These are phyloP conservation scores for Chrysosporium queenslandicum DNA, from an alignment of 2,329 filamentous ascomycete genomes.

Conservation along the genomic window DNA sequence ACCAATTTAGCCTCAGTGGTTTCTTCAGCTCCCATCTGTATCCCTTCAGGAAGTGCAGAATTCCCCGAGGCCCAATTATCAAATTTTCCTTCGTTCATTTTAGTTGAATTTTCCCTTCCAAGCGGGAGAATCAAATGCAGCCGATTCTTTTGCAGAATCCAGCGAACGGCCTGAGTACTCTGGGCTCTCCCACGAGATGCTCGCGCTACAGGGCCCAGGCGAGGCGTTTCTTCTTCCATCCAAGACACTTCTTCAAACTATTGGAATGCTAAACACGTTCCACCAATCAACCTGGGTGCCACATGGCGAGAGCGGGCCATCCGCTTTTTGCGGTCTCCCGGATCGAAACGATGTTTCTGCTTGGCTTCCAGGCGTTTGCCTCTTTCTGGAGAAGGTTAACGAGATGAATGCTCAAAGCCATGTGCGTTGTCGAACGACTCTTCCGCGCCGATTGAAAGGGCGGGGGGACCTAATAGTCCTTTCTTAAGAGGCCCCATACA, in stretches of 20 bases:
- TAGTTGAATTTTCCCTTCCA: too few relatives aligned
- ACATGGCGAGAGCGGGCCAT: background rate
- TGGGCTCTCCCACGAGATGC: background rate
- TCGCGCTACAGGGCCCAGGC: background rate
- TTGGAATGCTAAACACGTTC: background rate
- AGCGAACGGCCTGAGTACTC: too few relatives aligned
- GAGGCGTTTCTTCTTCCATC: background rate
- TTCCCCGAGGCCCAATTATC: too few relatives aligned
- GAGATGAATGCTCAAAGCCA: background rate
- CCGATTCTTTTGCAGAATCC: too few relatives aligned
- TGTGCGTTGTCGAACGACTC: background rate
- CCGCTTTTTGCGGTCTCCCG: background rate
- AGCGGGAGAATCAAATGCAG: too few relatives aligned
- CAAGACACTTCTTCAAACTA: conserved; percentile 2
- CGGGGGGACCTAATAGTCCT: background rate
- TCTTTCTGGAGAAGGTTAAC: conserved; percentile 5
- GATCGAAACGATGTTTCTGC: background rate
- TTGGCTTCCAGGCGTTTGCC: background rate
- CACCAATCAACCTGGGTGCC: background rate
- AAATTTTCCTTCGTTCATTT: too few relatives aligned
- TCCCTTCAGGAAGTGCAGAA: too few relatives aligned
- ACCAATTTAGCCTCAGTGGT: too few relatives aligned
- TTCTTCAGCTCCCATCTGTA: too few relatives aligned
- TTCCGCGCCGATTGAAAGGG: background rate
- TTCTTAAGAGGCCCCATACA: background rate